Evolutionary conservation across 495 filamentous ascomycete species (phyloP).

Genomic region (Podospora conica): DNA sequence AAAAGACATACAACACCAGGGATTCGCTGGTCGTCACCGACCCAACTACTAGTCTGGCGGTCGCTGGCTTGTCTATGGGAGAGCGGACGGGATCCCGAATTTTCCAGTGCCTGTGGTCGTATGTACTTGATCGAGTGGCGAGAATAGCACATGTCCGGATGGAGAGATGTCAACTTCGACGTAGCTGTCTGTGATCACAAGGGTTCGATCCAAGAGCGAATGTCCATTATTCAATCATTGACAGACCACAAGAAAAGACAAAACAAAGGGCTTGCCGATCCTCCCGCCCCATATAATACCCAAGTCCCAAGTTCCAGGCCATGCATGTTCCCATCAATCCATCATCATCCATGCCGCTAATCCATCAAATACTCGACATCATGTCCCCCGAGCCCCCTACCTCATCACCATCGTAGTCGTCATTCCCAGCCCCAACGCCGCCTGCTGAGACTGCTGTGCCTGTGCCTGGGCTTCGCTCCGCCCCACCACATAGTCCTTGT

Average conservation of each 20-base stretch:
- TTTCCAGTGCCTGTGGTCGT: no score
- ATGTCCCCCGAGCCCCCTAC: background rate
- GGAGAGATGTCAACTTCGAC: no score
- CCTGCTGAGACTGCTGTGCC: slow-evolving; percentile 11
- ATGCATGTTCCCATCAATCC: background rate
- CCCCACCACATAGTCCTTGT: slow-evolving; percentile 58
- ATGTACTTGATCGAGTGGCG: no score
- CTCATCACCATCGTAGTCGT: slow-evolving; percentile 10
- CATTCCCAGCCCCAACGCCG: background rate
- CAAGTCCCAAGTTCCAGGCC: background rate
- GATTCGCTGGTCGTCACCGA: no score
- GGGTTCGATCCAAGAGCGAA: background rate
- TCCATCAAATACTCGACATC: background rate
- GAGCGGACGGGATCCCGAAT: no score
- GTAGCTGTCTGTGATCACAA: no score
- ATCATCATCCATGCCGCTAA: background rate
- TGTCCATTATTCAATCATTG: background rate
- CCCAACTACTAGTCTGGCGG: no score
- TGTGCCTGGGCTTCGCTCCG: background rate
- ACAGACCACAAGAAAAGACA: background rate
- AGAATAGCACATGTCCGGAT: no score
- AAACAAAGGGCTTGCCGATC: background rate
- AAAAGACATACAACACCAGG: no score
- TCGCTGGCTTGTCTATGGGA: no score
- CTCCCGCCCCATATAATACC: background rate